Percentiles rank a stretch among this genome's conserved stretches.
Conservation (phyloP, 768 basidiomycete species). For the Naganishia kalamii region DNA sequence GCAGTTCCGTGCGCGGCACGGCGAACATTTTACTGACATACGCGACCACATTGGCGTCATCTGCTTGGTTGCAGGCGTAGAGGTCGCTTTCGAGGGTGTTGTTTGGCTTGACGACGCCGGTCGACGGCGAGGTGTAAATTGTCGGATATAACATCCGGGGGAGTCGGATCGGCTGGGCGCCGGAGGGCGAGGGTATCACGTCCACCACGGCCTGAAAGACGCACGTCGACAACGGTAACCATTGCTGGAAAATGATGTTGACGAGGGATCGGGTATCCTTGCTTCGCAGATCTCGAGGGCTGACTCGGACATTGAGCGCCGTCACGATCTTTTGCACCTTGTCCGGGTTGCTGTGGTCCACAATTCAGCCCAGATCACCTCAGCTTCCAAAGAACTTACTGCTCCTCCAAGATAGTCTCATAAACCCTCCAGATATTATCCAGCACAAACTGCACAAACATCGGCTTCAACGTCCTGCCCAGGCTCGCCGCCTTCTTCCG, state of each 20-base stretch:
- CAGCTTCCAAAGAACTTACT: slow-evolving; percentile 56
- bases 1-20: slow-evolving; percentile 68
- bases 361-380: background rate
- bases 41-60: slow-evolving; percentile 62
- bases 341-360: slow-evolving; percentile 65
- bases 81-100: slow-evolving; percentile 79
- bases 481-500: slow-evolving; percentile 64
- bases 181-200: slow-evolving; percentile 77
- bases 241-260: slow-evolving; percentile 82
- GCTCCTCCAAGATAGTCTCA: slow-evolving; percentile 76
- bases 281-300: slow-evolving; percentile 79
- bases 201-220: slow-evolving; percentile 89
- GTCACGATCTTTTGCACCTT: slow-evolving; percentile 82
- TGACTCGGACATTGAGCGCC: slow-evolving; percentile 72
- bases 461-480: slow-evolving; percentile 67
- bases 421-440: slow-evolving; percentile 98
- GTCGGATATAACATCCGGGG: slow-evolving; percentile 89
- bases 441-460: slow-evolving; percentile 94
- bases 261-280: slow-evolving; percentile 83
- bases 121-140: slow-evolving; percentile 47
- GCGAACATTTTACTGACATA: slow-evolving; percentile 99
- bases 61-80: slow-evolving; percentile 60
- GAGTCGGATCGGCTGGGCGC: slow-evolving; percentile 73
- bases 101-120: slow-evolving; percentile 57
- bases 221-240: slow-evolving; percentile 88